These are phyloP conservation scores for Candida patagonica DNA, from an alignment of 805 yeast genomes.

Conservation along the genomic window DNA sequence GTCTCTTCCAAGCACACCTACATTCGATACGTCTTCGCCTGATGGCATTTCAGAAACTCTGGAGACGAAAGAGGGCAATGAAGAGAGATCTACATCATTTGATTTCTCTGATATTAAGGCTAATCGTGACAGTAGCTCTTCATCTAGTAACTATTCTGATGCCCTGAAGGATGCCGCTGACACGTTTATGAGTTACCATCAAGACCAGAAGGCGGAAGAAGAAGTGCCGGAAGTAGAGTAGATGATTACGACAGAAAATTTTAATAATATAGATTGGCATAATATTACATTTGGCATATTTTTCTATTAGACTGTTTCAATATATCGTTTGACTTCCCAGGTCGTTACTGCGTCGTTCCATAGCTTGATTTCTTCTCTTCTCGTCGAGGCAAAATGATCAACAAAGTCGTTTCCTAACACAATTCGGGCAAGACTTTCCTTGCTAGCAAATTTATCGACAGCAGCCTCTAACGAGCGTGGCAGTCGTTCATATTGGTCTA, in stretches of 20 bases:
- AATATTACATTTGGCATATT: no score
- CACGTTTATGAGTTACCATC: no score
- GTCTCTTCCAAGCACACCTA: no score
- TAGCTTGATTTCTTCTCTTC: constrained; percentile 22
- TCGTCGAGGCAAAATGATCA: constrained; percentile 26
- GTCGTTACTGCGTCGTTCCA: constrained; percentile 28
- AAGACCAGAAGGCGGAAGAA: not conserved
- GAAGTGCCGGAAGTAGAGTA: not conserved
- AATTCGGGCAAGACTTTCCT: constrained; percentile 23
- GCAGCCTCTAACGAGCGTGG: constrained; percentile 23
- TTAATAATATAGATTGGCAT: no score
- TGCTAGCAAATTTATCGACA: constrained; percentile 19
- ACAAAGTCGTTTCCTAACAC: constrained; percentile 32
- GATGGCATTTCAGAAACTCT: no score
- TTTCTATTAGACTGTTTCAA: constrained; percentile 26
- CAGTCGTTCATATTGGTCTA: constrained; percentile 17
- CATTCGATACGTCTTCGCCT: no score
- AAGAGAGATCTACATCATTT: no score
- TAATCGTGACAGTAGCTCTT: no score
- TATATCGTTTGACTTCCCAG: constrained; percentile 28
- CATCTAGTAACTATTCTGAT: no score
- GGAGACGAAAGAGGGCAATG: no score
- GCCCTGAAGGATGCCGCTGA: no score
- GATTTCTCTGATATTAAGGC: no score
- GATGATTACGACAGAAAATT: not conserved